Evolutionary conservation across 306 rosid genomes (phyloP).

Genomic region (Abrus precatorius): DNA sequence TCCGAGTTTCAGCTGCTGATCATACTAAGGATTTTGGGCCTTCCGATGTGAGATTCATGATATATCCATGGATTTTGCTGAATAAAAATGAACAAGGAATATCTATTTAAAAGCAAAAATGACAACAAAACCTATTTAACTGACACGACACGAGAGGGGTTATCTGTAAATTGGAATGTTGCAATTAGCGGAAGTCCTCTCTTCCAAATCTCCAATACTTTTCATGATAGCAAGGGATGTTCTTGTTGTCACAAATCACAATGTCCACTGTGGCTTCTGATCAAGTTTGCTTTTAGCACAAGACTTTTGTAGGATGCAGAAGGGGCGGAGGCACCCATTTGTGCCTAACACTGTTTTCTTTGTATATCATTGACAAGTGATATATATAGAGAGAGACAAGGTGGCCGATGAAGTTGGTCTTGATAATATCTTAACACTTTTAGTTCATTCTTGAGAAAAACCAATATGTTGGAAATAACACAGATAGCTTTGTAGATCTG

Average conservation of each 20-base stretch:
- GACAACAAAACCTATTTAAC: conserved; percentile 1
- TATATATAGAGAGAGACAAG: conserved; percentile 23
- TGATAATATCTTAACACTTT: background rate
- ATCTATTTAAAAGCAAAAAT: conserved; percentile 13
- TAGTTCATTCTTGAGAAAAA: conserved; percentile 18
- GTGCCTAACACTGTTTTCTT: conserved; percentile 25
- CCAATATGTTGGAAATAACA: background rate
- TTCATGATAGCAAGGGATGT: background rate
- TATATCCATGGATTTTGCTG: background rate
- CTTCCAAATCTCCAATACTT: background rate
- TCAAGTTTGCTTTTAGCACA: background rate
- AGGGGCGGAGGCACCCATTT: background rate
- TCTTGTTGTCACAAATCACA: background rate
- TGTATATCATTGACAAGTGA: background rate
- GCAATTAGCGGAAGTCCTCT: conserved; percentile 1
- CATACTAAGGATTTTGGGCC: background rate
- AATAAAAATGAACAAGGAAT: background rate
- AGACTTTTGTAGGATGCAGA: conserved; percentile 8
- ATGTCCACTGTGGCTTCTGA: background rate
- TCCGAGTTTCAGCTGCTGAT: background rate
- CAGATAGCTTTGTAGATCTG: conserved; percentile 7
- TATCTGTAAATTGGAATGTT: background rate
- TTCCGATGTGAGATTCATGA: background rate
- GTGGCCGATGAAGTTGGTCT: conserved; percentile 16
- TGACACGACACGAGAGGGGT: background rate